Base-by-base conservation (phyloP, 371 early-diverging fungal genomes). In the Mucor lusitanicus region DNA sequence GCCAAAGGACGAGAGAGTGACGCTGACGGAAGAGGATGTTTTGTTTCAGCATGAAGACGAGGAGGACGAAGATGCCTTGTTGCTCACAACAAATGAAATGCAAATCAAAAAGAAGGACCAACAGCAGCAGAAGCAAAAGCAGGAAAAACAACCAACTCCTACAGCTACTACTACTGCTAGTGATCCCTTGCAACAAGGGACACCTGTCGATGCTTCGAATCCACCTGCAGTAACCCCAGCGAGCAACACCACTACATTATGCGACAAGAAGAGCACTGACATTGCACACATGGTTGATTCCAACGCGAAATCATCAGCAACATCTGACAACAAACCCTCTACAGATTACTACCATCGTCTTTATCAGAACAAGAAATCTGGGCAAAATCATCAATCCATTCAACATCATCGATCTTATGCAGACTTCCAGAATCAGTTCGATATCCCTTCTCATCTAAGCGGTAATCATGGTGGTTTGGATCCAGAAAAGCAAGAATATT, bases 381-480 rank as follows among this genome's bases (percentile, higher is more conserved):
- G n/a, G 15, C 61, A 70, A 30, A 62, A 62, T 23, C 28, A 55
- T 2, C 9, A 6, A 46, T 46, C 57, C 17, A 46, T 67, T 11
- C 40, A 39, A 11, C 27, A 30, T 11, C 62, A 70, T 28, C 62
- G 63, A 12, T 59, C 71, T 21, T 71, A 71, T 71, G 63, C 46
- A 19, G 71, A 71, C 15, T 71, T 71, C 37, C 71, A 71, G 27
- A 61, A 58, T 25, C 68, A 67, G 33, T 53, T 63, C 27, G 33
- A 54, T 19, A 7, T 33, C 9, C 53, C 35, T 44, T 12, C n/a
- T 21, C 25, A 28, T 44, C n/a, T 19, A 17, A 48, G 23, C 48
- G 23, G 23, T 30, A 30, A 30, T 2, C 21, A 48, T 35, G 12
- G 37, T 19, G 25, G 50, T 50, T 50, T 25, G 15, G 46, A 46